Percentiles rank a stretch among this genome's conserved stretches.
These are phyloP conservation scores for Cladosporium cucumerinum DNA, from an alignment of 2,329 filamentous ascomycete species.

Conservation along the genomic window DNA sequence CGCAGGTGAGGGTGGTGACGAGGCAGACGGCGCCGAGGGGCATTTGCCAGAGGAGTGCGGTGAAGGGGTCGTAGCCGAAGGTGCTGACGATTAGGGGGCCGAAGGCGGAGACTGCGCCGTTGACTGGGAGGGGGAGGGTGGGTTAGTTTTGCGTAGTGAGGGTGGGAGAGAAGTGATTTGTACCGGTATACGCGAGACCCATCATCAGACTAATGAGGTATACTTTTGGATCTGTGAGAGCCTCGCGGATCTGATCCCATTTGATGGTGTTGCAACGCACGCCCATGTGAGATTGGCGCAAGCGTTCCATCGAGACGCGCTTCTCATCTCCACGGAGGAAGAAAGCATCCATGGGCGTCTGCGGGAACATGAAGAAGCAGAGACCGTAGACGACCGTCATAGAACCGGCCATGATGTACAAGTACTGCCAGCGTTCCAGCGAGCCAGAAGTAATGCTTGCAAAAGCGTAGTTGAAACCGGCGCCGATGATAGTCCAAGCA, in stretches of 20 bases:
- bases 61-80: slow-evolving; percentile 62
- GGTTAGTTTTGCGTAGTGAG: background rate
- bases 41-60: slow-evolving; percentile 71
- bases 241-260: slow-evolving; percentile 52
- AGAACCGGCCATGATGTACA: slow-evolving; percentile 48
- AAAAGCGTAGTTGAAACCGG: slow-evolving; percentile 48
- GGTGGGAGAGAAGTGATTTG: background rate
- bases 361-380: slow-evolving; percentile 56
- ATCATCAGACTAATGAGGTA: slow-evolving; percentile 16
- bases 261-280: slow-evolving; percentile 56
- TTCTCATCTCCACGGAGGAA: slow-evolving; percentile 50
- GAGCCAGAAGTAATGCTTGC: slow-evolving; percentile 43
- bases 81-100: slow-evolving; percentile 69
- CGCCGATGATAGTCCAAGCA: slow-evolving; percentile 40
- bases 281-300: slow-evolving; percentile 56
- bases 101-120: slow-evolving; percentile 68
- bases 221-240: slow-evolving; percentile 53
- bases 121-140: slow-evolving; percentile 43
- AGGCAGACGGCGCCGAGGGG: slow-evolving; percentile 65
- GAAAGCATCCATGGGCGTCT: slow-evolving; percentile 54
- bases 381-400: slow-evolving; percentile 57
- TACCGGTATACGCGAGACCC: slow-evolving; percentile 49
- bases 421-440: slow-evolving; percentile 15
- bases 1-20: slow-evolving; percentile 8
- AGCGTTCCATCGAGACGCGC: slow-evolving; percentile 51